These are phyloP conservation scores for Phoenix roebelenii DNA, from an alignment of 176 grass and related monocot genomes.

Conservation along the genomic window DNA sequence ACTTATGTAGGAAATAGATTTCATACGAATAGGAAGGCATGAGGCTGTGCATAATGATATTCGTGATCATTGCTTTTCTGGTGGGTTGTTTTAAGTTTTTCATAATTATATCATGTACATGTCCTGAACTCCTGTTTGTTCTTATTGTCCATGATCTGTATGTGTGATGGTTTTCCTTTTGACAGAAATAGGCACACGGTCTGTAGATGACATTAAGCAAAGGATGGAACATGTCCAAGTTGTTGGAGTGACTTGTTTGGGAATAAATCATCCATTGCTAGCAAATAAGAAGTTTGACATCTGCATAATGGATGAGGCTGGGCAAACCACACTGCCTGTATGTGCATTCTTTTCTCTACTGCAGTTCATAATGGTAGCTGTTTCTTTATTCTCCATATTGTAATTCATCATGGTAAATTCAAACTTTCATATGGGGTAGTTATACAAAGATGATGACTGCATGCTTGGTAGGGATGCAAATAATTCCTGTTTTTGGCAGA, in stretches of 20 bases:
- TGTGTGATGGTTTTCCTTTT: slow-evolving; percentile 25
- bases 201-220: slow-evolving; percentile 66
- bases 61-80: slow-evolving; percentile 62
- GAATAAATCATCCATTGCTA: slow-evolving; percentile 80
- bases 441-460: no score
- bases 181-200: slow-evolving; percentile 46
- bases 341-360: background rate
- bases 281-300: slow-evolving; percentile 91
- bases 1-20: slow-evolving; percentile 67
- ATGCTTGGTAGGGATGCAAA: no score
- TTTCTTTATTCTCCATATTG: background rate
- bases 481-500: no score
- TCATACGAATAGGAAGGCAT: slow-evolving; percentile 84
- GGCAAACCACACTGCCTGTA: slow-evolving; percentile 97
- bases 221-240: slow-evolving; percentile 81
- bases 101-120: no score
- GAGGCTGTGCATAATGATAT: slow-evolving; percentile 79
- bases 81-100: slow-evolving; percentile 14
- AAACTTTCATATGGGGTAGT: no score
- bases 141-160: slow-evolving; percentile 7
- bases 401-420: no score
- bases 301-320: slow-evolving; percentile 97
- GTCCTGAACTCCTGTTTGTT: background rate
- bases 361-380: background rate
- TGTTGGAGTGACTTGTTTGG: slow-evolving; percentile 94